Evolutionary conservation across 495 filamentous ascomycete species (phyloP).

Genomic region (Penicillium antarcticum): DNA sequence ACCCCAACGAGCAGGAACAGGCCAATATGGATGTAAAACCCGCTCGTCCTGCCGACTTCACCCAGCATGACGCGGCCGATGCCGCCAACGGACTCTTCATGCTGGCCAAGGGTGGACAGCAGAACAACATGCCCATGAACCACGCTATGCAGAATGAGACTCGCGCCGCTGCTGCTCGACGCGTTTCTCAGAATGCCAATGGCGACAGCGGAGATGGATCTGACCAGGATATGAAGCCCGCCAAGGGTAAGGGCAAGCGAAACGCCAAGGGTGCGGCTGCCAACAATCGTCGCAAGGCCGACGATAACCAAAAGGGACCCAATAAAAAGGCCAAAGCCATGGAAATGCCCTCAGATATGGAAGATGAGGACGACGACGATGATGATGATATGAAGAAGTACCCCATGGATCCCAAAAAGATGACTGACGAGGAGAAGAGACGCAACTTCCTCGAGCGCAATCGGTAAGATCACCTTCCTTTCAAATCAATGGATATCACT

Average conservation of each 20-base stretch:
- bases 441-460: conserved; percentile 98
- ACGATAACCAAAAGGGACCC: conserved; percentile 65
- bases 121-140: conserved; percentile 45
- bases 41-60: conserved; percentile 52
- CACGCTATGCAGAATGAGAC: conserved; percentile 26
- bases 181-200: conserved; percentile 35
- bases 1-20: conserved; percentile 49
- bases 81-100: conserved; percentile 94
- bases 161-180: conserved; percentile 25
- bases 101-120: conserved; percentile 67
- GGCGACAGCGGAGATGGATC: conserved; percentile 51
- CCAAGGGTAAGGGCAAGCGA: conserved; percentile 70
- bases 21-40: conserved; percentile 50
- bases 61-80: conserved; percentile 86
- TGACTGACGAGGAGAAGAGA: conserved; percentile 98
- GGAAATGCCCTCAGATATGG: conserved; percentile 52
- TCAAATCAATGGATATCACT: conserved; percentile 4
- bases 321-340: conserved; percentile 71
- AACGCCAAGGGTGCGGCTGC: conserved; percentile 44
- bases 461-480: conserved; percentile 59
- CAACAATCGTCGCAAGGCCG: conserved; percentile 75
- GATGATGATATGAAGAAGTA: conserved; percentile 48
- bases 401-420: conserved; percentile 63
- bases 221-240: conserved; percentile 64
- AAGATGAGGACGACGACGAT: conserved; percentile 49